A percentile compares a stretch with the other conserved stretches of the same genome.
Evolutionary conservation across 345 rosid genomes (phyloP).

Genomic region (Citrus maxima): DNA sequence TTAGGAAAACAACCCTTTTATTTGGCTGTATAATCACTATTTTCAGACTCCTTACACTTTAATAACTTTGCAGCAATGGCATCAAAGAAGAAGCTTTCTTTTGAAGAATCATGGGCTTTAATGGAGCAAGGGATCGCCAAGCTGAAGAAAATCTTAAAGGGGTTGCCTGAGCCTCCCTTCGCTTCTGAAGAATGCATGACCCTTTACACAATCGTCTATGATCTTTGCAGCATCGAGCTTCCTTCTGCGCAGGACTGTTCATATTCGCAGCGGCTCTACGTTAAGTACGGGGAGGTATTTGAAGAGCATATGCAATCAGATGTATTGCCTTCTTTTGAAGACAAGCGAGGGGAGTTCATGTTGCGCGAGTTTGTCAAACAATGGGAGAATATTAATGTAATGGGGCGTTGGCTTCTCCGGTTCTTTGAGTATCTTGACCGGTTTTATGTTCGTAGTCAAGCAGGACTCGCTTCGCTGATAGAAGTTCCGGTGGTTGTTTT

Average conservation of each 20-base stretch:
- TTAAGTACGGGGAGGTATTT: slow-evolving; percentile 28
- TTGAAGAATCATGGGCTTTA: neutral
- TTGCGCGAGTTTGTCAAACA: slow-evolving; percentile 49
- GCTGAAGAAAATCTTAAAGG: slow-evolving; percentile 1
- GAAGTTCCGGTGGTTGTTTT: slow-evolving; percentile 43
- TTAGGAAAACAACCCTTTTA: neutral
- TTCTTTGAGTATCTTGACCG: slow-evolving; percentile 55
- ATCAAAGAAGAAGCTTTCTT: neutral
- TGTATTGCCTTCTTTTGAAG: slow-evolving; percentile 41
- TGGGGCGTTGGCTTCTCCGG: slow-evolving; percentile 55
- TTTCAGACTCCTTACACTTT: neutral
- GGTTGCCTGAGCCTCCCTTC: slow-evolving; percentile 31
- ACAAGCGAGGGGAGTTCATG: slow-evolving; percentile 46
- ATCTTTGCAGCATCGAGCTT: slow-evolving; percentile 33
- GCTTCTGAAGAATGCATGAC: slow-evolving; percentile 38
- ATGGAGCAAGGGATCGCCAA: neutral
- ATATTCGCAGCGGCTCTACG: slow-evolving; percentile 28
- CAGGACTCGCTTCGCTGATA: slow-evolving; percentile 34
- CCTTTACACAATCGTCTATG: slow-evolving; percentile 41
- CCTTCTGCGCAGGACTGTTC: slow-evolving; percentile 28
- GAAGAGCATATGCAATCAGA: slow-evolving; percentile 22
- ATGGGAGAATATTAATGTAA: slow-evolving; percentile 49
- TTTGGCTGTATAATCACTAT: neutral
- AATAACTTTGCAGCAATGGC: neutral
- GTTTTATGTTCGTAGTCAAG: slow-evolving; percentile 32